A percentile compares a stretch with the other conserved stretches of the same genome.
Evolutionary conservation across 2,329 filamentous ascomycete genomes (phyloP).

Genomic region (Plectosphaerella plurivora): DNA sequence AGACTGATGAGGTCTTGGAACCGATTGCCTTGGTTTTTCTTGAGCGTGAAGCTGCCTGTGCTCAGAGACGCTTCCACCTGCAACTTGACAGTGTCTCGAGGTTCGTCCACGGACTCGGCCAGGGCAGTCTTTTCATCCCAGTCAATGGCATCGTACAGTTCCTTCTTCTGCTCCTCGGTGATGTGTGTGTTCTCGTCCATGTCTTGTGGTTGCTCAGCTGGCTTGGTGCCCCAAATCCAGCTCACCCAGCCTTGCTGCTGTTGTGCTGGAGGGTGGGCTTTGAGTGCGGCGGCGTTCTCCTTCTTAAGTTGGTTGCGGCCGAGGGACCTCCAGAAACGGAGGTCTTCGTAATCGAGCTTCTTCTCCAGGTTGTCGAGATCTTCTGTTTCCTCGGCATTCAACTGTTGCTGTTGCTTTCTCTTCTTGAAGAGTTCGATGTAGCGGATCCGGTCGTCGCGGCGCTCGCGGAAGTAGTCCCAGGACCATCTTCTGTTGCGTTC

Average conservation of each 20-base stretch:
- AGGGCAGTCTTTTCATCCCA: constrained; percentile 96
- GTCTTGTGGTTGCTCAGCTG: constrained; percentile 56
- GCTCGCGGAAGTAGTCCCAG: constrained; percentile 92
- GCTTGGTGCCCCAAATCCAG: constrained; percentile 87
- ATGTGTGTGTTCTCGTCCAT: constrained; percentile 74
- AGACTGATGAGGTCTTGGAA: constrained; percentile 79
- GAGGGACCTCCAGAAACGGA: constrained; percentile 94
- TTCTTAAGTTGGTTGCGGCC: constrained; percentile 93
- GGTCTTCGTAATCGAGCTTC: constrained; percentile 89
- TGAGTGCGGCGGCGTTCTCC: constrained; percentile 87
- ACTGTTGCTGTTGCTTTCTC: constrained; percentile 69
- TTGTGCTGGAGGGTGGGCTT: constrained; percentile 47
- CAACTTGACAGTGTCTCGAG: constrained; percentile 86
- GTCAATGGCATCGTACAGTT: constrained; percentile 95
- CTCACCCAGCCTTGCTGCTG: constrained; percentile 82
- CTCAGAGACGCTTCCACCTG: constrained; percentile 90
- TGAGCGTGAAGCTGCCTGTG: constrained; percentile 92
- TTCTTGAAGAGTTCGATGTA: constrained; percentile 98
- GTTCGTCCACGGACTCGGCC: constrained; percentile 81
- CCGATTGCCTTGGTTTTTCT: constrained; percentile 75
- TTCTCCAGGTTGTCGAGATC: constrained; percentile 74
- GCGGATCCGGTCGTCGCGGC: constrained; percentile 78
- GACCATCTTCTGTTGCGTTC: constrained; percentile 91
- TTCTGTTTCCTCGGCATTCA: constrained; percentile 65
- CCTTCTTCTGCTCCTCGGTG: constrained; percentile 92